A percentile compares a stretch with the other conserved stretches of the same genome.
phyloP scores from a whole-genome alignment of 2,329 filamentous ascomycete species.

The Diaporthe citrichinensis region DNA sequence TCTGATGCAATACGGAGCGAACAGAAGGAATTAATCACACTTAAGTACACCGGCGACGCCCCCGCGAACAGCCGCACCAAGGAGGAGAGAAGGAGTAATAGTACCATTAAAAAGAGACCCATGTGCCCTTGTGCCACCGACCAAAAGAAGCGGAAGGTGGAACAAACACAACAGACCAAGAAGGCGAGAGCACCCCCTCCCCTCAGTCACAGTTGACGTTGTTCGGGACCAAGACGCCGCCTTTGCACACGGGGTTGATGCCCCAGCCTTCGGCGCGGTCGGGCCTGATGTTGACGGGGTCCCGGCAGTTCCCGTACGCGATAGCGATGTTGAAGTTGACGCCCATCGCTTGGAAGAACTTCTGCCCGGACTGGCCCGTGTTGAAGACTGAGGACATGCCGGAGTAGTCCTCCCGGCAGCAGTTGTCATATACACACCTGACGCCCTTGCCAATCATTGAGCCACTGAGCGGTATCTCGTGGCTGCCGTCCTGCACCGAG shows the following conservation, averaged over 20 bases:
- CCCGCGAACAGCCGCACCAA: neutral
- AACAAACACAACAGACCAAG: neutral
- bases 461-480: neutral
- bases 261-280: slow-evolving; percentile 4
- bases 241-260: slow-evolving; percentile 31
- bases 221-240: slow-evolving; percentile 6
- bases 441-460: slow-evolving; percentile 8
- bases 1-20: neutral
- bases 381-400: neutral
- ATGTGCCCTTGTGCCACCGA: neutral
- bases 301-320: slow-evolving; percentile 31
- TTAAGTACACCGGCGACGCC: neutral
- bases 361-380: slow-evolving; percentile 36
- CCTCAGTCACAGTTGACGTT: neutral
- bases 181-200: neutral
- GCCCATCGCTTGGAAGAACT: slow-evolving; percentile 10
- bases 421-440: slow-evolving; percentile 25
- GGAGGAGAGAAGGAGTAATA: neutral
- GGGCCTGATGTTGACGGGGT: slow-evolving; percentile 10
- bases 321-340: slow-evolving; percentile 27
- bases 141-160: neutral
- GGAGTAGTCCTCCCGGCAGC: slow-evolving; percentile 26
- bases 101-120: no score
- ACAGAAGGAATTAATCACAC: no score
- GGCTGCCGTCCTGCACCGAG: slow-evolving; percentile 18